These are phyloP conservation scores for Meripilus lineatus DNA, from an alignment of 1,284 basidiomycete genomes.

Conservation along the genomic window DNA sequence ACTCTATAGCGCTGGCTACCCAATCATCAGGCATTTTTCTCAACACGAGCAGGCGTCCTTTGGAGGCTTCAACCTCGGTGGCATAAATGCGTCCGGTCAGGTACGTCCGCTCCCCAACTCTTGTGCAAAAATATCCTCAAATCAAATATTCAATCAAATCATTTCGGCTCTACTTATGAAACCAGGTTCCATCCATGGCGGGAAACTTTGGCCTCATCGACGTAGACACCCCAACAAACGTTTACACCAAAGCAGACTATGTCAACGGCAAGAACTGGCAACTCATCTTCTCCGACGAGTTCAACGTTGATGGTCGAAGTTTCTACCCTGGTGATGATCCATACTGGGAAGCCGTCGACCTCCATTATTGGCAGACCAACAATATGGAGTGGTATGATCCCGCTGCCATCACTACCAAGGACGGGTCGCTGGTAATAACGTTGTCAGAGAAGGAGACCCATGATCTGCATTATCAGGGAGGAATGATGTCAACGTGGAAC, in stretches of 20 bases:
- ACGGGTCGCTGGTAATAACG: slow-evolving; percentile 80
- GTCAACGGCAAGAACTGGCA: slow-evolving; percentile 45
- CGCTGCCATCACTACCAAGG: slow-evolving; percentile 69
- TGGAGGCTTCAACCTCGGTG: slow-evolving; percentile 76
- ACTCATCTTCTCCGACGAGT: slow-evolving; percentile 89
- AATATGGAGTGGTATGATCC: slow-evolving; percentile 79
- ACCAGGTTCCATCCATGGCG: slow-evolving; percentile 56
- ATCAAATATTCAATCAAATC: slow-evolving; percentile 10
- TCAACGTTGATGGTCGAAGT: slow-evolving; percentile 73
- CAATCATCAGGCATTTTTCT: slow-evolving; percentile 69
- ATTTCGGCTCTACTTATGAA: neutral
- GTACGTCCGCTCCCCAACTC: slow-evolving; percentile 26
- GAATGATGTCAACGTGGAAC: slow-evolving; percentile 76
- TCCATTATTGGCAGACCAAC: slow-evolving; percentile 63
- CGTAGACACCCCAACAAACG: slow-evolving; percentile 63
- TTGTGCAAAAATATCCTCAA: neutral
- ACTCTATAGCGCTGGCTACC: slow-evolving; percentile 69
- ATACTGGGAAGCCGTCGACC: slow-evolving; percentile 67
- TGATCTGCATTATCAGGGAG: slow-evolving; percentile 72
- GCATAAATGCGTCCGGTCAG: slow-evolving; percentile 79
- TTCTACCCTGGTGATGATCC: slow-evolving; percentile 70
- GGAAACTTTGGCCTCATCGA: slow-evolving; percentile 76
- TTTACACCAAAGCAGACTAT: slow-evolving; percentile 56
- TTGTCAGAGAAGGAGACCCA: slow-evolving; percentile 64
- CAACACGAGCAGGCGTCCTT: slow-evolving; percentile 40